phyloP scores from a whole-genome alignment of 345 rosid genomes.

The Pistacia atlantica region DNA sequence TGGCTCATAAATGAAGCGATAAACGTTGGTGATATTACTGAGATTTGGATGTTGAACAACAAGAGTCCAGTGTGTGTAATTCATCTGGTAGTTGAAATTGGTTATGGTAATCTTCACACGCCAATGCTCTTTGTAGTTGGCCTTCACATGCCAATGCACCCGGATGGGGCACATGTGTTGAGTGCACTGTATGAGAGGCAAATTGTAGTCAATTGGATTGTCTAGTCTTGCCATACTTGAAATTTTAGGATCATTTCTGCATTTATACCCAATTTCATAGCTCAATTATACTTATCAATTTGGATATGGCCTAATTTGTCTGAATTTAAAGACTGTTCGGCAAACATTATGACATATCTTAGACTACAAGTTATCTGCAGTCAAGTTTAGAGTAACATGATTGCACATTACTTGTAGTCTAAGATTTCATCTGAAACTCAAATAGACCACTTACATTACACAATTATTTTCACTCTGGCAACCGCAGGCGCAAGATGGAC shows the following conservation, averaged over 20 bases:
- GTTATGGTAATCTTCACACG: slow-evolving; percentile 35
- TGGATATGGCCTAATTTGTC: too few species aligned
- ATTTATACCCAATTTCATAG: neutral
- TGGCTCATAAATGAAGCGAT: slow-evolving; percentile 24
- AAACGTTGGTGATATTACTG: slow-evolving; percentile 27
- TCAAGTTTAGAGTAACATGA: too few species aligned
- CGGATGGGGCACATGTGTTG: slow-evolving; percentile 33
- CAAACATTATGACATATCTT: too few species aligned
- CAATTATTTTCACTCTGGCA: slow-evolving; percentile 39
- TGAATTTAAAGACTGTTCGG: too few species aligned
- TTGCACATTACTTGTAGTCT: too few species aligned
- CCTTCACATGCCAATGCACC: slow-evolving; percentile 41
- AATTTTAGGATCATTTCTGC: slow-evolving; percentile 20
- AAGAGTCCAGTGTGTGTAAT: slow-evolving; percentile 39
- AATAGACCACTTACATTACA: slow-evolving; percentile 24
- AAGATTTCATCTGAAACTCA: neutral
- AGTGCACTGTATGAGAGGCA: slow-evolving; percentile 26
- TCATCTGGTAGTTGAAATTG: slow-evolving; percentile 30
- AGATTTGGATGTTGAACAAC: slow-evolving; percentile 43
- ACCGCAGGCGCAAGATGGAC: slow-evolving; percentile 49
- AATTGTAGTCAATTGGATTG: neutral
- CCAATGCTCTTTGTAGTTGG: slow-evolving; percentile 39
- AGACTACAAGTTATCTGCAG: too few species aligned
- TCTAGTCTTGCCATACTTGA: neutral
- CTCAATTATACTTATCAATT: neutral